Percentiles rank a stretch among this genome's conserved stretches.
These are phyloP conservation scores for Fonsecaea nubica DNA, from an alignment of 2,329 filamentous ascomycete species.

Conservation along the genomic window DNA sequence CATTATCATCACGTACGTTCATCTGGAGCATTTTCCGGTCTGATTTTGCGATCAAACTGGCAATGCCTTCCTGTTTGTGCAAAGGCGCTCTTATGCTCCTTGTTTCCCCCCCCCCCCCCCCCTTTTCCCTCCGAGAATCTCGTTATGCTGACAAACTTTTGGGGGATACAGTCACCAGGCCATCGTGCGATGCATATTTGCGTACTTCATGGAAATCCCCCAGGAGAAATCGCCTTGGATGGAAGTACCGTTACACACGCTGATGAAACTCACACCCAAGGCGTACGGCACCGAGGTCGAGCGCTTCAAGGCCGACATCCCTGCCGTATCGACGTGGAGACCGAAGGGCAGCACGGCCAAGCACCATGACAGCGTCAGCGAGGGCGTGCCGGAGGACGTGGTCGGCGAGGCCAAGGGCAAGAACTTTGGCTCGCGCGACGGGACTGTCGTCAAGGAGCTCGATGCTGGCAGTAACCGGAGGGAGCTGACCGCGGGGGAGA, in stretches of 20 bases:
- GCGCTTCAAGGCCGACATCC: conserved; percentile 86
- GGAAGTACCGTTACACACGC: conserved; percentile 93
- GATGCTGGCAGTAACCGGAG: neutral
- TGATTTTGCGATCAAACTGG: no score
- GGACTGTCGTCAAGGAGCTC: neutral
- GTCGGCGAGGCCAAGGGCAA: conserved; percentile 29
- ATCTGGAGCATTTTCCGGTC: neutral
- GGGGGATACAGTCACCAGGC: conserved; percentile 71
- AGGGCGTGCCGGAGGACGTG: conserved; percentile 30
- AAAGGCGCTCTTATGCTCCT: neutral
- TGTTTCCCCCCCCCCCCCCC: neutral
- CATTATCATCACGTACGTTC: conserved; percentile 77
- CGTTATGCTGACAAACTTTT: no score
- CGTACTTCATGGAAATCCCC: conserved; percentile 97
- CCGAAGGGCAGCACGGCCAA: conserved; percentile 67
- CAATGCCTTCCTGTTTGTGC: no score
- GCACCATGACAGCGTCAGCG: conserved; percentile 36
- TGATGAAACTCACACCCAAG: conserved; percentile 94
- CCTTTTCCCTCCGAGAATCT: no score
- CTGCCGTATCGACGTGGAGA: conserved; percentile 94
- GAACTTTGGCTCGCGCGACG: neutral
- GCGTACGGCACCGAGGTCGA: conserved; percentile 94
- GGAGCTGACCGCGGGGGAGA: neutral
- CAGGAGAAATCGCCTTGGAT: conserved; percentile 96
- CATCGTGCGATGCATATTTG: conserved; percentile 94